phyloP scores from a whole-genome alignment of 345 rosid genomes.

The Aquilaria yunnanensis region DNA sequence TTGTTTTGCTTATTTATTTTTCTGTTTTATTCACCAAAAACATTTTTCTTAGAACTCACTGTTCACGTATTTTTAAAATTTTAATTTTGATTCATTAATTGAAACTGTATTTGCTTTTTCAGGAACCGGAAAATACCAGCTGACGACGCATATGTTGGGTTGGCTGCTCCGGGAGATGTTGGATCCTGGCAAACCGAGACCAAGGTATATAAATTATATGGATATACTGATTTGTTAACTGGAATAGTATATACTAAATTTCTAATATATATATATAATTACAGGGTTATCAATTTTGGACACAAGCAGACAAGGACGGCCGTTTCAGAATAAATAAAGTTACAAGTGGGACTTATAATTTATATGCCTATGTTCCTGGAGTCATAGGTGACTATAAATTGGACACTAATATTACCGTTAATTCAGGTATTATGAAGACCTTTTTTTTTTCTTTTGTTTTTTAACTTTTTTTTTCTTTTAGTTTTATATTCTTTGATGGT shows the following conservation, averaged over 20 bases:
- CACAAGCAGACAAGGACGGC: conserved; percentile 43
- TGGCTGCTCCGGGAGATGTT: conserved; percentile 61
- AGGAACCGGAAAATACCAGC: conserved; percentile 37
- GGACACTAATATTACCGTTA: too few relatives aligned
- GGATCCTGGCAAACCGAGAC: conserved; percentile 87
- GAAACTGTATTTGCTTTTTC: neutral
- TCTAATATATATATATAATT: too few relatives aligned
- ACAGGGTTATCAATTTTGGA: conserved; percentile 94
- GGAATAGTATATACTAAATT: too few relatives aligned
- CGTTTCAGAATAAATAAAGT: conserved; percentile 52
- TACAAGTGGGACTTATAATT: conserved; percentile 51
- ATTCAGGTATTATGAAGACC: too few relatives aligned
- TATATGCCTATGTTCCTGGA: conserved; percentile 71
- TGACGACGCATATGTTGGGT: conserved; percentile 55
- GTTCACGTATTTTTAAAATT: neutral
- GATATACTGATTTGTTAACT: too few relatives aligned
- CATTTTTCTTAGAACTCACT: too few relatives aligned
- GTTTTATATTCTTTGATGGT: conserved; percentile 4
- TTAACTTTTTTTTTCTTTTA: conserved; percentile 2
- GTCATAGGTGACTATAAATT: conserved; percentile 58
- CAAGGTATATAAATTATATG: conserved; percentile 32
- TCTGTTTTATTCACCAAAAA: neutral
- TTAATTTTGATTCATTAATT: neutral
- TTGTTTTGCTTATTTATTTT: too few relatives aligned
- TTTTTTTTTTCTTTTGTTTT: too few relatives aligned